These are phyloP conservation scores for Rhododendron henanense DNA, from an alignment of 148 eudicot genomes.

Conservation along the genomic window DNA sequence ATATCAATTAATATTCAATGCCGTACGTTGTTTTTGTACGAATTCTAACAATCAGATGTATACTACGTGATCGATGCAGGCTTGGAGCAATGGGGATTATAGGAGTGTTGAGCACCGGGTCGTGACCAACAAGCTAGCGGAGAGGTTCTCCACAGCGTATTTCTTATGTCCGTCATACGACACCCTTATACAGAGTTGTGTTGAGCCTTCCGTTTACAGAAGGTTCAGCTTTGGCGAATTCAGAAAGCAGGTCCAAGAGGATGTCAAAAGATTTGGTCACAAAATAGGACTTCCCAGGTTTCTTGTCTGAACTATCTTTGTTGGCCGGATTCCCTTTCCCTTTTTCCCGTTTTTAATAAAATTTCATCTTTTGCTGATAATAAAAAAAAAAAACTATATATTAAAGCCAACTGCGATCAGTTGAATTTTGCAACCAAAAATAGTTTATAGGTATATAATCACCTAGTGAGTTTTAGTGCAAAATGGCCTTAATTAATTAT, in stretches of 20 bases:
- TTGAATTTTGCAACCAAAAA: background rate
- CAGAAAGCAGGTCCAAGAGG: constrained; percentile 68
- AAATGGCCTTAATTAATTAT: background rate
- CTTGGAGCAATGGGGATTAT: constrained; percentile 88
- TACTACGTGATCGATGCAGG: constrained; percentile 32
- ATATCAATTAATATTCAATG: too few species aligned
- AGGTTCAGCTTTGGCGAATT: constrained; percentile 72
- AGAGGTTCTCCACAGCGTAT: constrained; percentile 84
- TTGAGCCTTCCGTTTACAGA: constrained; percentile 45
- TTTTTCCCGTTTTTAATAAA: too few species aligned
- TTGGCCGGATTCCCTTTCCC: too few species aligned
- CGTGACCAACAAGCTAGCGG: constrained; percentile 44
- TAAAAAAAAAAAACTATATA: background rate
- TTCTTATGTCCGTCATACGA: constrained; percentile 80
- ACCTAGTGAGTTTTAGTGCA: background rate
- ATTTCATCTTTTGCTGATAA: too few species aligned
- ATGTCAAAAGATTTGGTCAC: constrained; percentile 58
- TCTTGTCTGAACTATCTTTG: constrained; percentile 15
- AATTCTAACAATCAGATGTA: background rate
- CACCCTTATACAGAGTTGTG: constrained; percentile 49
- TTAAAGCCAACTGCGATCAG: background rate
- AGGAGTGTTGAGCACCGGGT: constrained; percentile 89
- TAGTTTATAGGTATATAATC: background rate
- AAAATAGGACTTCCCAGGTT: constrained; percentile 82
- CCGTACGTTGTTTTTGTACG: background rate